Percentiles rank a stretch among this genome's conserved stretches.
These are phyloP conservation scores for Cordyceps cicadae DNA, from an alignment of 2,329 filamentous ascomycete species.

Conservation along the genomic window DNA sequence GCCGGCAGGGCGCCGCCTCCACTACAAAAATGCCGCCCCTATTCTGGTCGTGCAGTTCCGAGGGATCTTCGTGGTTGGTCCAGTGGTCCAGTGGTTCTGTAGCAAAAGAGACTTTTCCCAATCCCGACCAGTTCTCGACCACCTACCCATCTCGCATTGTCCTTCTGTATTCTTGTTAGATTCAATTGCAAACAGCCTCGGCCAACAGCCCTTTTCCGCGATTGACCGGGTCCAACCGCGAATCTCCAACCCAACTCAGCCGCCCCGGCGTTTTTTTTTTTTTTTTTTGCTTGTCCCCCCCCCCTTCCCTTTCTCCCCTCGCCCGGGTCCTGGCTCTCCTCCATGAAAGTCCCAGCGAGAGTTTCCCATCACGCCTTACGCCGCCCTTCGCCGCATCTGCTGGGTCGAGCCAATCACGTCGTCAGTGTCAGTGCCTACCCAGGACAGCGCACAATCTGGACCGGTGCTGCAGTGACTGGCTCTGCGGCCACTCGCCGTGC, in stretches of 20 bases:
- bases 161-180: background rate
- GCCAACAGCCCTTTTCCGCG: background rate
- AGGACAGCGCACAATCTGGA: background rate
- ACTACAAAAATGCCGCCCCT: constrained; percentile 1
- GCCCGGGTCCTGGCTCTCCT: background rate
- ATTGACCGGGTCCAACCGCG: background rate
- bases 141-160: background rate
- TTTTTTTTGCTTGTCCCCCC: too few species aligned
- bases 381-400: background rate
- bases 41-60: background rate
- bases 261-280: background rate
- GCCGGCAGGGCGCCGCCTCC: background rate
- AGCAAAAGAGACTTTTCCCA: background rate
- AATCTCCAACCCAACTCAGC: background rate
- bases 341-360: background rate
- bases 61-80: background rate
- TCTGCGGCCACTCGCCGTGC: background rate
- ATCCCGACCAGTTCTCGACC: background rate
- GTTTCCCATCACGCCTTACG: constrained; percentile 7
- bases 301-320: background rate
- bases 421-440: background rate
- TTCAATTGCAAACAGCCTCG: background rate
- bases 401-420: constrained; percentile 4
- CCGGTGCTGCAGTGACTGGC: constrained; percentile 8
- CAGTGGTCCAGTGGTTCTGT: background rate